phyloP scores from a whole-genome alignment of 352 stramenopile genomes.

The Phytophthora citrophthora region DNA sequence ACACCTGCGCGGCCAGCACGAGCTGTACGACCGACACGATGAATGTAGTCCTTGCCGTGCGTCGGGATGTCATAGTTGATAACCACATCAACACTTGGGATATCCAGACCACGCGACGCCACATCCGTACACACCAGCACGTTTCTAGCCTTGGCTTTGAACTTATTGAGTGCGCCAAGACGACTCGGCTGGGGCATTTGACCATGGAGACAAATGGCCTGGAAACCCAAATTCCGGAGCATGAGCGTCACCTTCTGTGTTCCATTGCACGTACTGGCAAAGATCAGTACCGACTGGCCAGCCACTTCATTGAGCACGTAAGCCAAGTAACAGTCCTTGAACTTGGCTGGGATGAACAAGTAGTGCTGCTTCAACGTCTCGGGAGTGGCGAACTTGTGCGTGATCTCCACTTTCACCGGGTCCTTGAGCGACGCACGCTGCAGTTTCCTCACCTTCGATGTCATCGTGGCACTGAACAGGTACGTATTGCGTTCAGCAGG shows the following conservation, averaged over 20 bases:
- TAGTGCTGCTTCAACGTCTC: constrained; percentile 99
- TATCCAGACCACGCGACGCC: constrained; percentile 94
- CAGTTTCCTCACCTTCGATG: constrained; percentile 98
- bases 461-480: constrained; percentile 99
- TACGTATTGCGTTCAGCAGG: constrained; percentile 95
- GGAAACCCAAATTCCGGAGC: constrained; percentile 98
- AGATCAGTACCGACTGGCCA: constrained; percentile 98
- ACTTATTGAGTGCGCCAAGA: constrained; percentile 97
- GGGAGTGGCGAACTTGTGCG: constrained; percentile 97
- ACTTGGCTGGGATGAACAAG: constrained; percentile 99
- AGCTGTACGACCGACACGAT: constrained; percentile 98
- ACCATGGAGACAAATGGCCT: constrained; percentile 97
- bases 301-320: constrained; percentile 98
- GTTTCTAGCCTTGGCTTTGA: constrained; percentile 93
- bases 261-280: constrained; percentile 98
- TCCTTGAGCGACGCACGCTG: constrained; percentile 97
- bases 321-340: constrained; percentile 99
- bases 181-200: constrained; percentile 99
- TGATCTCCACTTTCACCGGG: constrained; percentile 97
- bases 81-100: constrained; percentile 97
- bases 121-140: constrained; percentile 92
- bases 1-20: constrained; percentile 94
- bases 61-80: constrained; percentile 99
- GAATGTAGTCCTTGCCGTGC: constrained; percentile 99
- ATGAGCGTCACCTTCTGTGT: constrained; percentile 97